Percentiles rank a stretch among this genome's conserved stretches.
Evolutionary conservation across 2,329 filamentous ascomycete species (phyloP).

Genomic region (Cladosporium sp.): DNA sequence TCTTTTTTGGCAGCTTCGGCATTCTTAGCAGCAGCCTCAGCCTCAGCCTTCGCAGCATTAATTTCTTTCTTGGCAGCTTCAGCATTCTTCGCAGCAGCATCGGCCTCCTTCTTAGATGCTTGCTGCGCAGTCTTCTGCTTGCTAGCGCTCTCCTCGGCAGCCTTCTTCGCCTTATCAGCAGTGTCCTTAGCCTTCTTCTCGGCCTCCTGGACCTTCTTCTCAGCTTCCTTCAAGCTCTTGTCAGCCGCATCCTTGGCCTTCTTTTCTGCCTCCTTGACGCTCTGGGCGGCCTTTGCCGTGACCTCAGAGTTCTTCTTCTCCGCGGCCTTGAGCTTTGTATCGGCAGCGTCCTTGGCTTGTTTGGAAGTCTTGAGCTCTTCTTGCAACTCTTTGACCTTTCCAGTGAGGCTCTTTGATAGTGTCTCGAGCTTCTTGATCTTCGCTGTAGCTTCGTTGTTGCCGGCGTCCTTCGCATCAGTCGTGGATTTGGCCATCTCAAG

Average conservation of each 20-base stretch:
- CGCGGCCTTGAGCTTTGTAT: constrained; percentile 5
- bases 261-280: constrained; percentile 50
- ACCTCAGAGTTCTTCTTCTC: constrained; percentile 15
- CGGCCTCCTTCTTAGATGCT: neutral
- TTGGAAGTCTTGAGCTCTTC: constrained; percentile 22
- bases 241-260: constrained; percentile 17
- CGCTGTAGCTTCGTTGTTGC: neutral
- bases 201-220: constrained; percentile 18
- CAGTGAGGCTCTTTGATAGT: constrained; percentile 15
- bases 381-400: constrained; percentile 23
- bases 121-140: too few species aligned
- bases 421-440: constrained; percentile 8
- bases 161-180: neutral
- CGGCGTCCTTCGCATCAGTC: constrained; percentile 14
- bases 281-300: constrained; percentile 33
- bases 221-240: constrained; percentile 23
- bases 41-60: neutral
- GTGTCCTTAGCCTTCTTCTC: constrained; percentile 14
- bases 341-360: neutral
- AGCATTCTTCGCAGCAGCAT: neutral
- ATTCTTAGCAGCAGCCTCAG: constrained; percentile 14
- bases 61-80: neutral
- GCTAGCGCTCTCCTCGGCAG: too few species aligned
- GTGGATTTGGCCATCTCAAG: constrained; percentile 21
- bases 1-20: constrained; percentile 20